Evolutionary conservation across 2,329 filamentous ascomycete species (phyloP).

Genomic region (Colletotrichum sp.): DNA sequence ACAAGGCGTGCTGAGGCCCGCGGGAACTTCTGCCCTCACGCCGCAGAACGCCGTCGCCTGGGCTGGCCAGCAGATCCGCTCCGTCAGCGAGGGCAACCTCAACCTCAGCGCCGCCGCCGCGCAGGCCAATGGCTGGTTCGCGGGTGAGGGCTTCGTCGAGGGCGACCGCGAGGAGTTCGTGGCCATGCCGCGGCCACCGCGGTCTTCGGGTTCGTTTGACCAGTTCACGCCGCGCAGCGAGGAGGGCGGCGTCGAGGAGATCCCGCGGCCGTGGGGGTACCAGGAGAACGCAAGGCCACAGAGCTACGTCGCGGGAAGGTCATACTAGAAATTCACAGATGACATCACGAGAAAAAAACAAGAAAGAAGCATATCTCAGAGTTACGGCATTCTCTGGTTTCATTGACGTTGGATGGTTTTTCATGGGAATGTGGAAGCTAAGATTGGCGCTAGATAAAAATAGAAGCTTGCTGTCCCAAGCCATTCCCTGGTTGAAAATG

Average conservation of each 20-base stretch:
- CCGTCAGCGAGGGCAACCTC: slow-evolving; percentile 7
- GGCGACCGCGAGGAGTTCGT: not conserved
- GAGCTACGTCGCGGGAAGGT: slow-evolving; percentile 13
- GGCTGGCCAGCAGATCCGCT: slow-evolving; percentile 6
- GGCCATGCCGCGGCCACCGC: slow-evolving; percentile 1
- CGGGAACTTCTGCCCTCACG: not conserved
- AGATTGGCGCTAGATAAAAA: not conserved
- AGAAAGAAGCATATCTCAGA: not conserved
- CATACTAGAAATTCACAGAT: not conserved
- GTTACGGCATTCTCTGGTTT: not conserved
- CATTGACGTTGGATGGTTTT: not conserved
- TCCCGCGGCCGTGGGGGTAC: not conserved
- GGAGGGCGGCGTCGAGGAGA: not conserved
- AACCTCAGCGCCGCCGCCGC: not conserved
- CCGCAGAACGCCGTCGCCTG: not conserved
- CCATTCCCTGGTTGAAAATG: not conserved
- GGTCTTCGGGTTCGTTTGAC: not conserved
- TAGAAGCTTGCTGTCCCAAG: not conserved
- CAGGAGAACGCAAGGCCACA: slow-evolving; percentile 1
- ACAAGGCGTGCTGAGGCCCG: not conserved
- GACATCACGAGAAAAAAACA: not conserved
- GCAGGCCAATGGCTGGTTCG: not conserved
- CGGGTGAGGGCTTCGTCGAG: not conserved
- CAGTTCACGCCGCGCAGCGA: slow-evolving; percentile 7
- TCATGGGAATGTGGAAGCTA: not conserved